Conservation (phyloP, 305 asterid species). For the Fraxinus greggii region DNA sequence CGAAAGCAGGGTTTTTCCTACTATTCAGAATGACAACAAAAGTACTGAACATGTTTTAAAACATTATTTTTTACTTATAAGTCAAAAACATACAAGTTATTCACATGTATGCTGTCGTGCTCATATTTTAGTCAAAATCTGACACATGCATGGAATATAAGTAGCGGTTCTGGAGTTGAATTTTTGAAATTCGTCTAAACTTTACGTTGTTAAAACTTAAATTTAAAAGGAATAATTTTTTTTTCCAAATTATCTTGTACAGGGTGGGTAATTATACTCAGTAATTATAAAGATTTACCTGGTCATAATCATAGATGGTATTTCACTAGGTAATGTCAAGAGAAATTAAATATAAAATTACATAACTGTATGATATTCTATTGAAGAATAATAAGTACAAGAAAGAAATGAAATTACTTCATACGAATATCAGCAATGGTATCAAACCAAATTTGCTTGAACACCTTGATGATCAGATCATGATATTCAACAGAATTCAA, state of each 20-base stretch:
- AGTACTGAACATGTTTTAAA: background rate
- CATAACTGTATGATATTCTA: background rate
- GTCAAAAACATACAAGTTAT: background rate
- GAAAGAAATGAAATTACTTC: background rate
- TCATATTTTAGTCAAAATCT: background rate
- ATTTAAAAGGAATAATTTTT: too few relatives aligned
- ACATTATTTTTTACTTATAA: too few relatives aligned
- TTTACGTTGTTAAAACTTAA: background rate
- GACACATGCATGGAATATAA: background rate
- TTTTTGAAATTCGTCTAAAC: background rate
- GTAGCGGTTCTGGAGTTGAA: background rate
- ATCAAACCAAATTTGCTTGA: slow-evolving; percentile 22
- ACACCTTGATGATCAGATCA: slow-evolving; percentile 13
- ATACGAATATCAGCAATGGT: background rate
- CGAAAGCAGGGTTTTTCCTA: background rate
- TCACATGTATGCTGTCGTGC: background rate
- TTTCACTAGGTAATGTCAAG: background rate
- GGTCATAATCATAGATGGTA: background rate
- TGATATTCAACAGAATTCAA: slow-evolving; percentile 17
- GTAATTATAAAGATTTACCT: background rate
- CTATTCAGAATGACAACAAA: background rate
- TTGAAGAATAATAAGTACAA: background rate
- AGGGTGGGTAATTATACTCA: background rate
- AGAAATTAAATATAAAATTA: background rate
- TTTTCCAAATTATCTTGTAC: background rate